Conservation (phyloP, 352 stramenopile genomes). For the Porosira glacialis region DNA sequence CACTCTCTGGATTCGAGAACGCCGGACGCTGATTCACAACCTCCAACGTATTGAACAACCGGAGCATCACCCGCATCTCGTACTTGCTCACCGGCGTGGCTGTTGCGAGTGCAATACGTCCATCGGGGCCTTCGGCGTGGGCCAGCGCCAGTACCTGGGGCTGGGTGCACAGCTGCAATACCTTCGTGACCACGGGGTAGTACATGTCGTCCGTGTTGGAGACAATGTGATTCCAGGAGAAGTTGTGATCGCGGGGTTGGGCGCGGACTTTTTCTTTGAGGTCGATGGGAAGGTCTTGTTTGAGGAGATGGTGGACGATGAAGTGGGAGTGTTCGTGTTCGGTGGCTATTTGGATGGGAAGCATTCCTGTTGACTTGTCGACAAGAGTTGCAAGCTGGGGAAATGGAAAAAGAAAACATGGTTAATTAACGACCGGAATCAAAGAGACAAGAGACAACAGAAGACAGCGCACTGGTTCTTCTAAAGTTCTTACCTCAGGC, state of each 20-base stretch:
- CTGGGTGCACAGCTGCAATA: conserved; percentile 76
- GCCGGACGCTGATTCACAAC: conserved; percentile 76
- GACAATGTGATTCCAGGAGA: conserved; percentile 81
- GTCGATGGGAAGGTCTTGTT: conserved; percentile 79
- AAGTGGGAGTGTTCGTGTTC: conserved; percentile 74
- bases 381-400: conserved; percentile 56
- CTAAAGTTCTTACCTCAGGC: conserved; percentile 50
- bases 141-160: conserved; percentile 77
- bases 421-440: not conserved
- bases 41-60: conserved; percentile 80
- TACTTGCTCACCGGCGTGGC: conserved; percentile 80
- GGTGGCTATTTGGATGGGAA: conserved; percentile 81
- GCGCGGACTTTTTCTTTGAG: conserved; percentile 75
- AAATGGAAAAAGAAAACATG: conserved; percentile 4
- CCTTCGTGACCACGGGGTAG: conserved; percentile 75
- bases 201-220: conserved; percentile 77
- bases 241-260: conserved; percentile 70
- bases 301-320: conserved; percentile 78
- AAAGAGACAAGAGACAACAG: not conserved
- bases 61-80: conserved; percentile 79
- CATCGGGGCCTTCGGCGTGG: conserved; percentile 73
- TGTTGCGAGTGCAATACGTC: conserved; percentile 74
- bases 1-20: conserved; percentile 71
- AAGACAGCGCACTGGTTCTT: not conserved
- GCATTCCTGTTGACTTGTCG: conserved; percentile 75